A percentile compares a stretch with the other conserved stretches of the same genome.
Conservation (phyloP, 1,284 basidiomycete genomes). For the Microbotryum violaceum region DNA sequence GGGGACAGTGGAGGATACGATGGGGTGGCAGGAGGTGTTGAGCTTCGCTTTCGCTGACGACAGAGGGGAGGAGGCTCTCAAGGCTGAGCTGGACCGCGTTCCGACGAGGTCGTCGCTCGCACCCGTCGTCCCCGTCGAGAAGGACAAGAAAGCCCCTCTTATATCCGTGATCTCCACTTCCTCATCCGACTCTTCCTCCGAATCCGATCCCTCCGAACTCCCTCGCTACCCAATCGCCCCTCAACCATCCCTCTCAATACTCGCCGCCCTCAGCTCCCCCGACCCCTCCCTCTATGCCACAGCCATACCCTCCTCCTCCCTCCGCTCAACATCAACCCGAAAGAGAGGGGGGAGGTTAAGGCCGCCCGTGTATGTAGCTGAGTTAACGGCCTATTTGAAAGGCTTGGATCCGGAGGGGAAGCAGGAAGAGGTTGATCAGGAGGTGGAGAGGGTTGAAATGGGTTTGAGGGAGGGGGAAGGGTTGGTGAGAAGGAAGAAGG, state of each 20-base stretch:
- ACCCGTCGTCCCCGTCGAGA: slow-evolving; percentile 1
- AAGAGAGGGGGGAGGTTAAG: slow-evolving; percentile 18
- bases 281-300: slow-evolving; percentile 28
- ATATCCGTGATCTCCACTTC: slow-evolving; percentile 28
- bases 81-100: background rate
- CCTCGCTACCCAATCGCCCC: slow-evolving; percentile 23
- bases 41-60: background rate
- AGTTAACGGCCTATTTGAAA: slow-evolving; percentile 39
- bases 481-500: slow-evolving; percentile 68
- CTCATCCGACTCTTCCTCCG: slow-evolving; percentile 8
- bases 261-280: slow-evolving; percentile 14
- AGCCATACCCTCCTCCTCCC: slow-evolving; percentile 12
- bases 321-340: slow-evolving; percentile 24
- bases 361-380: slow-evolving; percentile 41
- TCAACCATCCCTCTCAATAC: background rate
- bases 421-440: slow-evolving; percentile 54
- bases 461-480: slow-evolving; percentile 68
- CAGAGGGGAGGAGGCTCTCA: too few relatives aligned
- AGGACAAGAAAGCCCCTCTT: slow-evolving; percentile 16
- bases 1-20: slow-evolving; percentile 43
- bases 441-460: slow-evolving; percentile 67
- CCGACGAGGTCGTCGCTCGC: background rate
- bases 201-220: slow-evolving; percentile 25
- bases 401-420: slow-evolving; percentile 38
- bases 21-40: slow-evolving; percentile 5